These are phyloP conservation scores for Forsythia suspensa DNA, from an alignment of 257 asterid genomes.

Conservation along the genomic window DNA sequence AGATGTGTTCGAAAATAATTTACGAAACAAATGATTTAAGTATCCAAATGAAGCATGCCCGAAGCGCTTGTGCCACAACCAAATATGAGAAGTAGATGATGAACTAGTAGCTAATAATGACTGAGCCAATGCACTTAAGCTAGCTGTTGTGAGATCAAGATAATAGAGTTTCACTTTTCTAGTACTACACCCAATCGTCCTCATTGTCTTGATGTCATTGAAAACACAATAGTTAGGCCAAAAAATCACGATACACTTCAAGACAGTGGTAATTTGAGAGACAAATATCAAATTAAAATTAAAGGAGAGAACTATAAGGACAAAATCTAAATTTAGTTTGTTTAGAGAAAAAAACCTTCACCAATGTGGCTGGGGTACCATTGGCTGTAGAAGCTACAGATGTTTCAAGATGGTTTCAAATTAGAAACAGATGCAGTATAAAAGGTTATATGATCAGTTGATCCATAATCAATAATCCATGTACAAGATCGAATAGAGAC, in stretches of 20 bases:
- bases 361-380: neutral
- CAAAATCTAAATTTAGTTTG: neutral
- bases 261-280: neutral
- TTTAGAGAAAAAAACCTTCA: too few relatives aligned
- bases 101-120: too few relatives aligned
- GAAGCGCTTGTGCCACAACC: too few relatives aligned
- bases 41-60: too few relatives aligned
- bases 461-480: neutral
- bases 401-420: neutral
- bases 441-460: neutral
- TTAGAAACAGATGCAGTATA: neutral
- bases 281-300: neutral
- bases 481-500: neutral
- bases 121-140: too few relatives aligned
- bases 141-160: too few relatives aligned
- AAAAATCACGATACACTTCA: neutral
- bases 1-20: too few relatives aligned
- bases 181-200: too few relatives aligned
- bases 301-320: neutral
- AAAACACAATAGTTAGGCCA: neutral
- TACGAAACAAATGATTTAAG: too few relatives aligned
- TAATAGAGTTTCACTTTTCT: too few relatives aligned
- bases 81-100: too few relatives aligned
- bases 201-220: neutral
- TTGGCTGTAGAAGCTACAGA: neutral